Conservation (phyloP, 75 land plant genomes). For the Gnetum montanum region DNA sequence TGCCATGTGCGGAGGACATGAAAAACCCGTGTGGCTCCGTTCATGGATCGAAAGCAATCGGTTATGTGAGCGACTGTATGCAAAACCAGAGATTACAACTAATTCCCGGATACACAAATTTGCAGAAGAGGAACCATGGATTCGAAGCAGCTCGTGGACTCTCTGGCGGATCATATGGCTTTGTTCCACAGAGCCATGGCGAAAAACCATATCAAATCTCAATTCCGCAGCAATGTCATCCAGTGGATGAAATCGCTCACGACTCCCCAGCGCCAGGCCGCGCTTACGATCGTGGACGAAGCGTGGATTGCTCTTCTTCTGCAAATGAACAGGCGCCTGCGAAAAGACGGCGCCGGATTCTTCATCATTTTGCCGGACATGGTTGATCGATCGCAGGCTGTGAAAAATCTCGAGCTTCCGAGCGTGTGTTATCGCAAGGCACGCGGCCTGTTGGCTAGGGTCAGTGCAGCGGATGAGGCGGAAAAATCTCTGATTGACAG, state of each 20-base stretch:
- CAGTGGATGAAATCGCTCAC: constrained; percentile 67
- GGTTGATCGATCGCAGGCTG: constrained; percentile 10
- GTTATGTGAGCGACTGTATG: no score
- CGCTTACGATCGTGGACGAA: constrained; percentile 51
- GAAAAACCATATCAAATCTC: constrained; percentile 4
- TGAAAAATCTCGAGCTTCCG: constrained; percentile 26
- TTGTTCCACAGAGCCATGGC: constrained; percentile 51
- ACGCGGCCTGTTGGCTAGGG: constrained; percentile 58
- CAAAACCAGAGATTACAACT: no score
- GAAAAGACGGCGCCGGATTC: constrained; percentile 36
- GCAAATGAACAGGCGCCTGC: constrained; percentile 50
- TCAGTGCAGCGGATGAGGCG: constrained; percentile 16
- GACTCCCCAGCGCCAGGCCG: constrained; percentile 46
- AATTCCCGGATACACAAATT: no score
- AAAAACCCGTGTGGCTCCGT: no score
- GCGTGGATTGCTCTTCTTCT: constrained; percentile 49
- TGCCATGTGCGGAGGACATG: no score
- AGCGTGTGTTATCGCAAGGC: constrained; percentile 61
- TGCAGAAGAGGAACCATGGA: constrained; percentile 47
- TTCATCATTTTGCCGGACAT: constrained; percentile 84
- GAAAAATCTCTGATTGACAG: constrained; percentile 23
- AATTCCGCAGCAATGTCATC: constrained; percentile 39
- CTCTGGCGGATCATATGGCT: constrained; percentile 80
- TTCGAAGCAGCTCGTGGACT: constrained; percentile 60
- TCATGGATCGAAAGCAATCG: no score